Evolutionary conservation across 1,139 yeast genomes (phyloP).

Genomic region (Chernovozyma aurita): DNA sequence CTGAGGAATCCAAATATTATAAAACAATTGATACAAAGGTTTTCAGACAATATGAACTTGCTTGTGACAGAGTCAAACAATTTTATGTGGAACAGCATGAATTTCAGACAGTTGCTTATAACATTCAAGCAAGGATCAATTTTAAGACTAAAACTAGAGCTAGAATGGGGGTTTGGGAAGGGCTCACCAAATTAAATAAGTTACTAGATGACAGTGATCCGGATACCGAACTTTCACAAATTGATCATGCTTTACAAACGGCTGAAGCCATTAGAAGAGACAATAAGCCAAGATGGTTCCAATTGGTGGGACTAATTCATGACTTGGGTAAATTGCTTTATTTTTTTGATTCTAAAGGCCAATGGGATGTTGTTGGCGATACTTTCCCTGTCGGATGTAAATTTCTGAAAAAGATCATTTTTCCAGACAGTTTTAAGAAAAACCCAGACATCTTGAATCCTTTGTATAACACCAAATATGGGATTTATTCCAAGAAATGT

Average conservation of each 20-base stretch:
- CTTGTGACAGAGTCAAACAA: conserved; percentile 63
- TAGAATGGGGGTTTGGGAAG: conserved; percentile 70
- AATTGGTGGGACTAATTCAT: conserved; percentile 66
- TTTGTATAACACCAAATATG: conserved; percentile 60
- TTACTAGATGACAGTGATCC: conserved; percentile 71
- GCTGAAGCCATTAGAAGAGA: conserved; percentile 72
- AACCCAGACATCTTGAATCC: conserved; percentile 66
- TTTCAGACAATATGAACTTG: conserved; percentile 65
- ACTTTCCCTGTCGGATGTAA: conserved; percentile 74
- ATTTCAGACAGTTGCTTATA: conserved; percentile 69
- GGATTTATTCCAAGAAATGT: conserved; percentile 61
- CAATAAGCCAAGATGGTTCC: conserved; percentile 72
- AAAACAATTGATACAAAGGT: conserved; percentile 36
- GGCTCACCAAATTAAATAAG: conserved; percentile 56
- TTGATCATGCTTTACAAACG: conserved; percentile 72
- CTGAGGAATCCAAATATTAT: conserved; percentile 27
- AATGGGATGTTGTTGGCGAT: conserved; percentile 83
- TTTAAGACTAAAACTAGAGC: conserved; percentile 66
- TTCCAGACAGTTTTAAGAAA: conserved; percentile 52
- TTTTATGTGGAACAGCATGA: conserved; percentile 68
- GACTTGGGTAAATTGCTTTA: conserved; percentile 67
- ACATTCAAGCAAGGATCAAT: conserved; percentile 65
- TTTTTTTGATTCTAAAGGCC: conserved; percentile 68
- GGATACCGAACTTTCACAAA: conserved; percentile 69
- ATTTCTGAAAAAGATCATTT: conserved; percentile 56